Conservation (phyloP, 495 filamentous ascomycete species). For the Penicillium atrosanguineum region DNA sequence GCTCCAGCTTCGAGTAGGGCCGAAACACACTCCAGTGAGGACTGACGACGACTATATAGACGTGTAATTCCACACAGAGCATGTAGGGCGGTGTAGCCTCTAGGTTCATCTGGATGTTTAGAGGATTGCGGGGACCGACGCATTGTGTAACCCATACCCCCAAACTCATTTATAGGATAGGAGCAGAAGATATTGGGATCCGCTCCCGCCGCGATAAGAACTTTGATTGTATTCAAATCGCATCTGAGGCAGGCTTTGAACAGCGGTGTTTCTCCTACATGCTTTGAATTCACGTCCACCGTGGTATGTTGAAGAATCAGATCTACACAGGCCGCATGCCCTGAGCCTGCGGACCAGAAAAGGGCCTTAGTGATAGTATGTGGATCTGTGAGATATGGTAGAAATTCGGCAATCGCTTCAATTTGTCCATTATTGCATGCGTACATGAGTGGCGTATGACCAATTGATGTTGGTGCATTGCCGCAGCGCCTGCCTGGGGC, state of each 20-base stretch:
- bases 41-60: not conserved
- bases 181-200: slow-evolving; percentile 18
- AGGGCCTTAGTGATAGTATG: slow-evolving; percentile 3
- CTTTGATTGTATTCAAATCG: slow-evolving; percentile 12
- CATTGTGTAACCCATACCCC: not conserved
- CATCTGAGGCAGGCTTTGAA: slow-evolving; percentile 15
- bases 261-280: not conserved
- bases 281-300: slow-evolving; percentile 14
- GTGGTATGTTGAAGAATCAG: slow-evolving; percentile 12
- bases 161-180: too few relatives aligned
- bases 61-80: slow-evolving; percentile 3
- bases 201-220: slow-evolving; percentile 21
- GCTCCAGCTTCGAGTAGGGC: slow-evolving; percentile 18
- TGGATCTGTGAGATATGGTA: slow-evolving; percentile 11
- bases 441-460: slow-evolving; percentile 20
- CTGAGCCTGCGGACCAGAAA: slow-evolving; percentile 13
- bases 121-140: not conserved
- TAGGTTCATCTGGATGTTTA: not conserved
- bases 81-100: slow-evolving; percentile 20
- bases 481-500: slow-evolving; percentile 6
- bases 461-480: slow-evolving; percentile 11
- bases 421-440: slow-evolving; percentile 14
- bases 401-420: slow-evolving; percentile 14
- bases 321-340: slow-evolving; percentile 7
- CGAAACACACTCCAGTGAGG: slow-evolving; percentile 5